Base-by-base conservation (phyloP, 441 rosid genomes). In the Brassica hybrid region DNA sequence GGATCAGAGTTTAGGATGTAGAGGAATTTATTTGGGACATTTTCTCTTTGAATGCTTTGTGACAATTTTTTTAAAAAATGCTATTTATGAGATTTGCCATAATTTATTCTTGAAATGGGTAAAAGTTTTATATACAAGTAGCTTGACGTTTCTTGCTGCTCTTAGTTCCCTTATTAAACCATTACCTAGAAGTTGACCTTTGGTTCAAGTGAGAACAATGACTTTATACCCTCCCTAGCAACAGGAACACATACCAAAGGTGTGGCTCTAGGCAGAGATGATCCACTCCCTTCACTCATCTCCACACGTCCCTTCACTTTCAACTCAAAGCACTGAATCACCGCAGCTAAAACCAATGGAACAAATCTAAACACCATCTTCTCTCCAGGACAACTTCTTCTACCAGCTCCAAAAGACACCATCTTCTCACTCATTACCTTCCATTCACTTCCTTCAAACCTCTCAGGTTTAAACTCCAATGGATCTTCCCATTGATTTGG, bases 311-410 rank as follows among this genome's bases (percentile, higher is more conserved):
- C 86, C 10, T 73, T 78, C 43, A 71, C 83, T 58, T 72, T 77
- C 79, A 83, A 65, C 59, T 85, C 87, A 63, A 89, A 88, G 77
- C 88, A 83, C 76, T 89, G 90, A 5, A 90, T 76, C 38, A 89
- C 32, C 6, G 81, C 81, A 58, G 87, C 93, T 14, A 88, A 75
- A 21, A 83, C 78, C 6, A 84, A 50, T 12, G 88, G 90, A 56
- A 88, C 89, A 6, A 87, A 72, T 38, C 78, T 82, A 10, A 87
- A 30, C 12, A 86, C 92, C 54, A 85, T 54, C 19, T 87, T 78
- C 7, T 90, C 86, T 48, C 94, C 94, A 0, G 89, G 91, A 56
- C 96, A 91, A 58, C 92, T 86, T 85, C 94, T 89, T 80, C 92
- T 84, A 16, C 94, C 96, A 21, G 80, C 81, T 52, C 94, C 96